Base-by-base conservation (phyloP, 2,329 filamentous ascomycete species). In the Fusarium sp. region DNA sequence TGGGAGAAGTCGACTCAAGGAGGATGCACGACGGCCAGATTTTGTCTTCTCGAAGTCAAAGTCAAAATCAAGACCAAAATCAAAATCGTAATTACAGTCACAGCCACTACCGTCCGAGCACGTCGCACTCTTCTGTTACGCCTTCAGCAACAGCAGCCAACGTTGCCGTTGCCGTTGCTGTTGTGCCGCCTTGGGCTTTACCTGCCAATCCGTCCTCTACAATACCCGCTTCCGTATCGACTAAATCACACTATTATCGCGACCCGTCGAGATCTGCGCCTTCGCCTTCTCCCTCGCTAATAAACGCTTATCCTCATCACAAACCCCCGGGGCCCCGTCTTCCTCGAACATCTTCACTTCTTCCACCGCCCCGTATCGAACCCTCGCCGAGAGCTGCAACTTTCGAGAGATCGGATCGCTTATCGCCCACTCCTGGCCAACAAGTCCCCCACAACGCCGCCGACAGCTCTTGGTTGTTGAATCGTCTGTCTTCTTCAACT, bases 401-500 rank as follows among this genome's bases (percentile, higher is more conserved):
- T 54, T 56, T 60, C 30, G 56, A 66, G 22, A 53, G 59, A 53
- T 67, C 67, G 56, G 54, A 62, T 63, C 65, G 62, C 56, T 61
- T 73, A 28, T 70, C 65, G 39, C 70, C 70, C 22, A 45, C 46
- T 52, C 51, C 61, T 54, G 62, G 45, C 14, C 37, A 61, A 41
- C 48, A 57, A 51, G 75, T 75, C 54, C 77, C 75, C 63, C 63
- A 78, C 65, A 81, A 72, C 65, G 56, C 68, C 44, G 59, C 78
- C 72, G 83, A 85, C 57, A 77, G 79, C 44, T 79, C 83, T 40
- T 82, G 81, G 73, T 83, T 82, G 65, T 78, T 84, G 62, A 83
- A 86, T 72, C 82, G 84, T 72, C 86, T 84, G 84, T 86, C 84
- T 41, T 77, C 80, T 20, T 87, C 85, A 15, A 85, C 84, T 50